Conservation (phyloP, 306 rosid species). For the Dryas octopetala region DNA sequence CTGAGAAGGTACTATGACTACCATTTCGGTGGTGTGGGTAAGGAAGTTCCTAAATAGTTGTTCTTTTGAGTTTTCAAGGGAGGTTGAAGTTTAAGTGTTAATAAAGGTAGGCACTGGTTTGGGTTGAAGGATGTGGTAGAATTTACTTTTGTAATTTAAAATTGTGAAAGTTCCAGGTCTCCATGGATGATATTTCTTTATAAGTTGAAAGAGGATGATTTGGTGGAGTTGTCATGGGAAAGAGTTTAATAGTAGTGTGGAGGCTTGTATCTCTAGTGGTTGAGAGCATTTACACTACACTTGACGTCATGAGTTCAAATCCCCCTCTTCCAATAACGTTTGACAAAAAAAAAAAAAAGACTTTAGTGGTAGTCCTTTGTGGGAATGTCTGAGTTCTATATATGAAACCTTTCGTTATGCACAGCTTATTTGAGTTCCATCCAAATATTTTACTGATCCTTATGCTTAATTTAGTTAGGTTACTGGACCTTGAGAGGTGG, state of each 20-base stretch:
- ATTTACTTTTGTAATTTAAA: background rate
- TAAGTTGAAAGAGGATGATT: background rate
- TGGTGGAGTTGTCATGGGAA: background rate
- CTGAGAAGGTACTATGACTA: background rate
- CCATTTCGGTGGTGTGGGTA: background rate
- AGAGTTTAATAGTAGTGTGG: background rate
- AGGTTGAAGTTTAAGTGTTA: background rate
- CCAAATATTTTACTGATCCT: background rate
- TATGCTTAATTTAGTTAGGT: background rate
- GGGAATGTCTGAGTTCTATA: background rate
- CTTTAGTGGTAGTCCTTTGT: background rate
- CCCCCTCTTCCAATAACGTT: too few species aligned
- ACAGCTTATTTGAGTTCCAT: constrained; percentile 2
- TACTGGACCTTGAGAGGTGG: background rate
- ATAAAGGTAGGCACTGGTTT: background rate
- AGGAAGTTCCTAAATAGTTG: background rate
- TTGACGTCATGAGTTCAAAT: too few species aligned
- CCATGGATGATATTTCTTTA: background rate
- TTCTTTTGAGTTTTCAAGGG: background rate
- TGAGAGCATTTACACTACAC: too few species aligned
- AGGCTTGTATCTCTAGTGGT: too few species aligned
- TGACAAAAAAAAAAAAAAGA: background rate
- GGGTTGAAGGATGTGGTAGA: background rate
- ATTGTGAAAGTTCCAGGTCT: background rate
- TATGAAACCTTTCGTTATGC: background rate